Evolutionary conservation across 164 flowering plant genomes (phyloP).

Genomic region (Aristolochia fimbriata): DNA sequence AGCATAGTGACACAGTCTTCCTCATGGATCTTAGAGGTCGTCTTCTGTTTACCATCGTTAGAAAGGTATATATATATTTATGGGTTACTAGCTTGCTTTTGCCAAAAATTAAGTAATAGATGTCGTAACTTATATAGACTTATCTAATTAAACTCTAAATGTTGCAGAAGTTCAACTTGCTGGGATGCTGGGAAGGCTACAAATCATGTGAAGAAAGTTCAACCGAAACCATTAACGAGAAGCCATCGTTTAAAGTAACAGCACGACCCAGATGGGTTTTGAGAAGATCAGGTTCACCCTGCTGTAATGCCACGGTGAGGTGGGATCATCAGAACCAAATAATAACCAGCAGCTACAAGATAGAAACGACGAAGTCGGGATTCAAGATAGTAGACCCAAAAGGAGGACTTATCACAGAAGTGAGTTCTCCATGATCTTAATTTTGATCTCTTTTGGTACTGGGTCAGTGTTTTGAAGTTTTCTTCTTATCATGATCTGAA

Average conservation of each 20-base stretch:
- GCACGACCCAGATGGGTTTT: constrained; percentile 10
- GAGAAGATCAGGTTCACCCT: constrained; percentile 10
- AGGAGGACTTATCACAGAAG: constrained; percentile 42
- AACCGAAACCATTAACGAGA: constrained; percentile 4
- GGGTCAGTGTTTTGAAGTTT: neutral
- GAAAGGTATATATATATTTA: constrained; percentile 14
- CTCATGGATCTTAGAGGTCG: constrained; percentile 35
- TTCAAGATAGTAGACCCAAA: constrained; percentile 16
- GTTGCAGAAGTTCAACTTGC: constrained; percentile 16
- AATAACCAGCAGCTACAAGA: constrained; percentile 12
- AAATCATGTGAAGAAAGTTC: constrained; percentile 8
- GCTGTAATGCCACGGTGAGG: constrained; percentile 15
- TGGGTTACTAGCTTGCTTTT: too few relatives aligned
- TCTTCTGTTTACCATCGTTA: constrained; percentile 20
- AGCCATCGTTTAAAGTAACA: constrained; percentile 31
- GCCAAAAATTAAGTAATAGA: too few relatives aligned
- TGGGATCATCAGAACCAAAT: constrained; percentile 3
- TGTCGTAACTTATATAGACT: too few relatives aligned
- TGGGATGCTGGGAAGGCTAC: constrained; percentile 36
- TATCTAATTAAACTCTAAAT: neutral
- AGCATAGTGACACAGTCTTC: constrained; percentile 18
- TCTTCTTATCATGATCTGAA: neutral
- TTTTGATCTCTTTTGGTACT: neutral
- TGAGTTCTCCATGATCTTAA: constrained; percentile 1
- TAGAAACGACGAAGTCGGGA: constrained; percentile 14